Percentiles rank a stretch among this genome's conserved stretches.
Evolutionary conservation across 2,329 filamentous ascomycete genomes (phyloP).

Genomic region (Kalaharituber pfeilii): DNA sequence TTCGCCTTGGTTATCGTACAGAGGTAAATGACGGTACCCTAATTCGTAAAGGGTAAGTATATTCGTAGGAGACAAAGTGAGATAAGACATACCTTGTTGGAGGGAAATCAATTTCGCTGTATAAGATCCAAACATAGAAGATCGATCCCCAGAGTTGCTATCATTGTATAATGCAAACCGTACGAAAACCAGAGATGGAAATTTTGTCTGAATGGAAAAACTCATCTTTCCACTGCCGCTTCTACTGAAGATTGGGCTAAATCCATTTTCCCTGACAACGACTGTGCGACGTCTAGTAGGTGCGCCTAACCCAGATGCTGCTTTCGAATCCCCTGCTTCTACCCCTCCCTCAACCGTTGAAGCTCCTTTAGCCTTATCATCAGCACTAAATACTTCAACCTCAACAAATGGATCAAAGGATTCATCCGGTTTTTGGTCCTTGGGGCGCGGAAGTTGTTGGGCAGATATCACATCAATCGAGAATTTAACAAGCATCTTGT

Average conservation of each 20-base stretch:
- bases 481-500: slow-evolving; percentile 69
- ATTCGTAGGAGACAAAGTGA: not conserved
- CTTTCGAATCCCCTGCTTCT: slow-evolving; percentile 43
- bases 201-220: slow-evolving; percentile 78
- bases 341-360: slow-evolving; percentile 49
- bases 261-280: slow-evolving; percentile 73
- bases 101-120: slow-evolving; percentile 82
- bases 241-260: slow-evolving; percentile 67
- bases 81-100: slow-evolving; percentile 41
- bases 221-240: slow-evolving; percentile 42
- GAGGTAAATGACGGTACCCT: slow-evolving; percentile 72
- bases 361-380: slow-evolving; percentile 68
- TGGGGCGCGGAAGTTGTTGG: slow-evolving; percentile 77
- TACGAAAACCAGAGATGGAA: slow-evolving; percentile 82
- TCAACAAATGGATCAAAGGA: slow-evolving; percentile 86
- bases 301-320: slow-evolving; percentile 44
- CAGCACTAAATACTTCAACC: slow-evolving; percentile 83
- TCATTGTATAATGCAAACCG: slow-evolving; percentile 85
- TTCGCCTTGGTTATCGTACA: slow-evolving; percentile 76
- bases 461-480: slow-evolving; percentile 80
- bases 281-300: slow-evolving; percentile 64
- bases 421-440: slow-evolving; percentile 51
- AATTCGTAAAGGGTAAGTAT: not conserved
- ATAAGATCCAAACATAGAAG: slow-evolving; percentile 62
- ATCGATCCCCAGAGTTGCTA: slow-evolving; percentile 48